Evolutionary conservation across 441 rosid species (phyloP), one percentile per base, ranked within the genome.

Genomic region (Rhodomyrtus psidioides): DNA sequence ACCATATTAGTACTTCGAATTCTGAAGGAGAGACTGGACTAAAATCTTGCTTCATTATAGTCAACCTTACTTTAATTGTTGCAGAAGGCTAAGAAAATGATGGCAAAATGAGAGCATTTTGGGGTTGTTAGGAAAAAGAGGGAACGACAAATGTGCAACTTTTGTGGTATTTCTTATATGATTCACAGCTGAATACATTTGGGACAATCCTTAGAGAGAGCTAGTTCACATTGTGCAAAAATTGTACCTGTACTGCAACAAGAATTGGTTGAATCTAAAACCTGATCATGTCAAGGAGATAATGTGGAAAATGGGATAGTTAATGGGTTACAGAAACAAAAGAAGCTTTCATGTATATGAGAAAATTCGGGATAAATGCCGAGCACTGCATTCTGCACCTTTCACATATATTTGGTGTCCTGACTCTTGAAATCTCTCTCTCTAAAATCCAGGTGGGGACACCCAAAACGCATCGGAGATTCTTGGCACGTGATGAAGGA

Each of bases 401-500:
- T 55, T 9, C 1, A 39, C 74, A 83, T 60, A 44, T 57, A 28
- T 5, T 53, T 81, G 12, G 55, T 65, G 83, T 46, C 83, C 84
- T 21, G 84, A 34, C 79, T 12, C 49, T 86, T 44, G 84, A 42
- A 83, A 53, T 51, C 84, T 83, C 83, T 65, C 54, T 21, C 15
- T 60, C 46, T 53, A 85, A 56, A 76, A 42, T 87, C 39, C 92
- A 97, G 99, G 96, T 96, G 81, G 98, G 99, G 56, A 91, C 99
- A 84, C 99, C 99, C 39, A 95, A 92, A 91, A 97, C 99, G 55
- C 99, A 97, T 90, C 91, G 96, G 84, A 92, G 98, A 87, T 96
- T 62, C 90, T 89, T 97, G 86, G 99, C 98, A 86, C 93, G 98
- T 57, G 96, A 94, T 83, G 86, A 93, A 75, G 99, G 99, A 88